Evolutionary conservation across 1,284 basidiomycete genomes (phyloP).

Genomic region (Trametes pubescens): DNA sequence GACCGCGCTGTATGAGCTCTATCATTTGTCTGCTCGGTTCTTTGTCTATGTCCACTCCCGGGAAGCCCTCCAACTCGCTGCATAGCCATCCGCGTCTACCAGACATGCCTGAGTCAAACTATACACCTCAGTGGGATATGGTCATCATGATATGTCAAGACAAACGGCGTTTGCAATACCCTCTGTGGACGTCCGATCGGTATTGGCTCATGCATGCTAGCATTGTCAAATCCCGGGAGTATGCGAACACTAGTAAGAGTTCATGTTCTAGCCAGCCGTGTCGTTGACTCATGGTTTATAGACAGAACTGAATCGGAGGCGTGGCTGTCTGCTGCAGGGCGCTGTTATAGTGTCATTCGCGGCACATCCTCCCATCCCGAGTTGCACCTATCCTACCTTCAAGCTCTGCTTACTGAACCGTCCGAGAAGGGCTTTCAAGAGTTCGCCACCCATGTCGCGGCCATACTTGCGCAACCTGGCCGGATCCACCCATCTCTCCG

Average conservation of each 20-base stretch:
- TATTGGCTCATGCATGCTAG: constrained; percentile 53
- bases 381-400: constrained; percentile 38
- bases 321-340: constrained; percentile 33
- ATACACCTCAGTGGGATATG: constrained; percentile 48
- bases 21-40: constrained; percentile 55
- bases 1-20: constrained; percentile 42
- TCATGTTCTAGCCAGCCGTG: constrained; percentile 7
- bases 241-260: constrained; percentile 9
- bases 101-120: constrained; percentile 29
- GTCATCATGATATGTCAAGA: constrained; percentile 37
- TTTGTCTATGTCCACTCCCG: constrained; percentile 44
- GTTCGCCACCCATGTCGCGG: constrained; percentile 22
- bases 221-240: constrained; percentile 33
- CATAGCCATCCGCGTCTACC: constrained; percentile 40
- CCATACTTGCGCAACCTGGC: constrained; percentile 27
- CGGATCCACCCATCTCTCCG: constrained; percentile 37
- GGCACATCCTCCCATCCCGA: constrained; percentile 25
- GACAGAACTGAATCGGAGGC: constrained; percentile 28
- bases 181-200: constrained; percentile 45
- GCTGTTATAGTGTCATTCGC: constrained; percentile 34
- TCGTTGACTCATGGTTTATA: neutral
- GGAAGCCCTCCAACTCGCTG: constrained; percentile 22
- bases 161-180: constrained; percentile 40
- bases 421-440: constrained; percentile 17
- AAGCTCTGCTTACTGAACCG: constrained; percentile 32